Evolutionary conservation across 129 eudicot species (phyloP), one percentile per base, ranked within the genome.

Genomic region (Calendula officinalis): DNA sequence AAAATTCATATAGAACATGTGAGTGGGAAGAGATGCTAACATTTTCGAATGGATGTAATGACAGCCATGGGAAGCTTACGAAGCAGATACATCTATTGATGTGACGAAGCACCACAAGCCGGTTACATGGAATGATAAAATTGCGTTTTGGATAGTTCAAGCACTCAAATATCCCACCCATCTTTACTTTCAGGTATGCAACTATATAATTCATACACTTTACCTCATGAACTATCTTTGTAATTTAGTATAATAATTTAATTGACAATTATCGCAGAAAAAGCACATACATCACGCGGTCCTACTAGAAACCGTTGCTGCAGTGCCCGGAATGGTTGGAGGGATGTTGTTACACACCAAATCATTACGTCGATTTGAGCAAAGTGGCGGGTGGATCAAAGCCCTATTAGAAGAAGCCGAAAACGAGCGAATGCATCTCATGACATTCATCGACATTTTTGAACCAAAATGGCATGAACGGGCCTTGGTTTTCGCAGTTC

Each of bases 31-130:
- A n/a, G 1, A 14, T 34, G 14, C 8, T 32, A 14, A 6, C 4
- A 5, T 8, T 49, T 59, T 51, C 16, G 17, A 0, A 46, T 64
- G 43, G 3, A 35, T 22, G 30, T 22, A 22, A 22, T 22, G 30
- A 68, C 72, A 81, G 91, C 91, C 91, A 40, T 85, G 91, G 91
- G 91, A 85, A 55, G 72, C 91, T 6, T 85, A 85, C 39, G 41
- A 66, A 47, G 81, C 91, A 7, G 91, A 85, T 45, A 68, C 79
- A 32, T 59, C 82, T 7, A 78, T 85, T 38, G 91, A 85, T 76
- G 63, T 85, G 12, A 85, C 69, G 72, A 85, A 85, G 77, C 91
- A 84, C 64, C 91, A 84, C 64, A 50, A 72, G 45, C 69, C 86
- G 0, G 74, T 57, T 4, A 81, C 78, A 7, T 78, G 78, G 78